phyloP scores from a whole-genome alignment of 2,329 filamentous ascomycete species.

The Teratosphaeriaceae sp. region DNA sequence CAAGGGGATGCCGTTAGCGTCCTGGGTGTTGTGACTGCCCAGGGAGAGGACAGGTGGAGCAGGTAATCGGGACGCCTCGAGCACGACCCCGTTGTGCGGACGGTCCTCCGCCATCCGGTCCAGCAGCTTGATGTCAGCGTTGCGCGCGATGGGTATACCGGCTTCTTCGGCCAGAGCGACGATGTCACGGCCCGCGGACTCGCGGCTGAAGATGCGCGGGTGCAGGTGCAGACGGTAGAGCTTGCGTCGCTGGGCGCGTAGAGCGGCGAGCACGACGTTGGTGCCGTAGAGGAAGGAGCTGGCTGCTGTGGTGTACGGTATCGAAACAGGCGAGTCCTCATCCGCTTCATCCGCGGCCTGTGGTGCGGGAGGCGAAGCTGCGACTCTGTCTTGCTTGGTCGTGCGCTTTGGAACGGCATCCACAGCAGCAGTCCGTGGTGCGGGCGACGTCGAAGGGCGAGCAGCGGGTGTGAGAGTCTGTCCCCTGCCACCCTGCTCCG shows the following conservation, averaged over 20 bases:
- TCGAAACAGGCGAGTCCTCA: conserved; percentile 33
- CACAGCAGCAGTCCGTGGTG: too few relatives aligned
- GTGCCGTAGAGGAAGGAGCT: conserved; percentile 89
- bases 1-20: conserved; percentile 52
- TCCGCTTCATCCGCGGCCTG: conserved; percentile 10
- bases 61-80: conserved; percentile 81
- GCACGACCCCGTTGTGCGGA: conserved; percentile 82
- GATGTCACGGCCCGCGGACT: conserved; percentile 6
- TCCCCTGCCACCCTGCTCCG: too few relatives aligned
- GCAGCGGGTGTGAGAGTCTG: too few relatives aligned
- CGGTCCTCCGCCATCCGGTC: conserved; percentile 77
- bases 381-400: neutral
- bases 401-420: too few relatives aligned
- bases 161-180: conserved; percentile 22
- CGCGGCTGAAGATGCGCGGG: neutral
- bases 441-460: too few relatives aligned
- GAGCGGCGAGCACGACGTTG: conserved; percentile 71
- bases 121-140: conserved; percentile 42
- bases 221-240: conserved; percentile 76
- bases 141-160: conserved; percentile 50
- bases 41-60: conserved; percentile 36
- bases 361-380: neutral
- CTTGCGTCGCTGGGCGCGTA: conserved; percentile 62
- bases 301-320: conserved; percentile 73
- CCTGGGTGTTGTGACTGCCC: conserved; percentile 22